These are phyloP conservation scores for Adansonia grandidieri DNA, from an alignment of 441 rosid species.

Conservation along the genomic window DNA sequence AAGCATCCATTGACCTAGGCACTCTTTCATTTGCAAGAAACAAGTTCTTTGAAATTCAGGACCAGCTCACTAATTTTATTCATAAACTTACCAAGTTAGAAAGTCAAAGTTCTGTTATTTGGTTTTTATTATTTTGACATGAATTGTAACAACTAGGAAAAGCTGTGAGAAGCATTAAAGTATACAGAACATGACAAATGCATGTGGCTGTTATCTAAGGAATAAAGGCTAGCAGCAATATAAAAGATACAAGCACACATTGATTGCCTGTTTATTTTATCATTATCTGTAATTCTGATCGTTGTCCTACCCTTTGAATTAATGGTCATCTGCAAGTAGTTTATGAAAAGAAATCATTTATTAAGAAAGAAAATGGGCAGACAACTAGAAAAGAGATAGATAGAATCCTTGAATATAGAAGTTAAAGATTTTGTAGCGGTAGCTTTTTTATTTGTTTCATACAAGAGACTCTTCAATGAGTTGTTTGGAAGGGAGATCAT, in stretches of 20 bases:
- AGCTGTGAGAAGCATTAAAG: neutral
- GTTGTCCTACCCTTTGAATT: neutral
- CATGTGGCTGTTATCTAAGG: conserved; percentile 5
- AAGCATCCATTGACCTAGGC: neutral
- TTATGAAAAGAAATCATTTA: neutral
- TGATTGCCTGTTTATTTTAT: neutral
- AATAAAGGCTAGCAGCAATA: neutral
- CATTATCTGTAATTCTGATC: neutral
- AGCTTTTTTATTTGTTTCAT: conserved; percentile 5
- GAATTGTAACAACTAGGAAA: neutral
- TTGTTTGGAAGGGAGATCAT: conserved; percentile 10
- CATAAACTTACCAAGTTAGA: neutral
- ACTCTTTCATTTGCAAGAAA: neutral
- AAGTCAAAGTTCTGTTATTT: neutral
- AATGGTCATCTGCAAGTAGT: neutral
- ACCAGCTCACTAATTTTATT: neutral
- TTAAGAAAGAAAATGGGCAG: neutral
- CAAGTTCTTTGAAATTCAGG: neutral
- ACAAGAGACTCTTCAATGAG: neutral
- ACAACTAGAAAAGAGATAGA: neutral
- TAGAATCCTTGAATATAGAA: neutral
- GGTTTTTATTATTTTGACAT: conserved; percentile 4
- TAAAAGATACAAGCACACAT: conserved; percentile 8
- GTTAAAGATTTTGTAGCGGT: neutral
- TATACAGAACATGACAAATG: neutral